Evolutionary conservation across 768 basidiomycete species (phyloP).

Genomic region (Filobasidium floriforme): DNA sequence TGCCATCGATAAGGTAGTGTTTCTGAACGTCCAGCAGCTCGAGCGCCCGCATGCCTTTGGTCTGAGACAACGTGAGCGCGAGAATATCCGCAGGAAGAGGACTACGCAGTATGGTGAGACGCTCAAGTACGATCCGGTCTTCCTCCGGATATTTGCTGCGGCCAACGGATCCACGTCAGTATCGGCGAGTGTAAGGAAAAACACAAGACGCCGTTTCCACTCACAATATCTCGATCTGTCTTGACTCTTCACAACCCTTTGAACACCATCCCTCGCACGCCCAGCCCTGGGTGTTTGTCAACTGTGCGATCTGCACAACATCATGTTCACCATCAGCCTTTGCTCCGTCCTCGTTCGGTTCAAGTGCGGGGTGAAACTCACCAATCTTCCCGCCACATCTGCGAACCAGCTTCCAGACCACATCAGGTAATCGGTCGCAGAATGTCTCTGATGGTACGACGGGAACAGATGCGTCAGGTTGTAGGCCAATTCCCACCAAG

Average conservation of each 20-base stretch:
- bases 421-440: slow-evolving; percentile 10
- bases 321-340: not conserved
- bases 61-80: not conserved
- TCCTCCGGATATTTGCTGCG: slow-evolving; percentile 10
- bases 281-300: slow-evolving; percentile 10
- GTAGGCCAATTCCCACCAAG: not conserved
- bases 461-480: not conserved
- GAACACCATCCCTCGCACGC: slow-evolving; percentile 24
- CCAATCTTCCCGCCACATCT: not conserved
- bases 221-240: not conserved
- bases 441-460: slow-evolving; percentile 2
- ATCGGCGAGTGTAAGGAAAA: not conserved
- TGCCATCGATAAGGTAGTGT: slow-evolving; percentile 3
- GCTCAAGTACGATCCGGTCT: slow-evolving; percentile 6
- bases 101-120: slow-evolving; percentile 10
- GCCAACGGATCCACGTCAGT: not conserved
- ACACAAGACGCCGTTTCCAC: not conserved
- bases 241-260: slow-evolving; percentile 7
- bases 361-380: not conserved
- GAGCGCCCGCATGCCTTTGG: slow-evolving; percentile 10
- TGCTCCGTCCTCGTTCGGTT: not conserved
- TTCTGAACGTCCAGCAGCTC: slow-evolving; percentile 22
- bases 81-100: slow-evolving; percentile 8
- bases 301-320: not conserved
- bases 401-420: slow-evolving; percentile 11